These are phyloP conservation scores for Boletus rubescentipes DNA, from an alignment of 768 basidiomycete genomes.

Conservation along the genomic window DNA sequence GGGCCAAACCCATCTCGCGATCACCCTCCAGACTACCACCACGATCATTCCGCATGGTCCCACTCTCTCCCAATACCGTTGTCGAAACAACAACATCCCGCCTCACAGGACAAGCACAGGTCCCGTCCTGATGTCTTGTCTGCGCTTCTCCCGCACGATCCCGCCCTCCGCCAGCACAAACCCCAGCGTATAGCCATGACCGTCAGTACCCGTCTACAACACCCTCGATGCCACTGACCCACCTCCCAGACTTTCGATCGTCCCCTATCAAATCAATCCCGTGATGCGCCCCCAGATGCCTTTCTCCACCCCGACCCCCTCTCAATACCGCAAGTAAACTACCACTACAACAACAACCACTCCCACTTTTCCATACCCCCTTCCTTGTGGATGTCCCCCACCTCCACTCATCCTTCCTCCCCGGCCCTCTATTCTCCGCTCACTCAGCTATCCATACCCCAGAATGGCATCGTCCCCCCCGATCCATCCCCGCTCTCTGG, in stretches of 20 bases:
- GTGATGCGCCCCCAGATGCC: slow-evolving; percentile 11
- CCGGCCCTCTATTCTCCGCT: slow-evolving; percentile 42
- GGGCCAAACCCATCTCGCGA: slow-evolving; percentile 17
- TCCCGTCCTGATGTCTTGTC: slow-evolving; percentile 15
- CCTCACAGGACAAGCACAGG: slow-evolving; percentile 26
- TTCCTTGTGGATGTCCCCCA: slow-evolving; percentile 83
- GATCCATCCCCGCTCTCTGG: slow-evolving; percentile 37
- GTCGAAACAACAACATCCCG: slow-evolving; percentile 33
- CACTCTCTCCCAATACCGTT: slow-evolving; percentile 20
- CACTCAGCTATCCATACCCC: slow-evolving; percentile 37
- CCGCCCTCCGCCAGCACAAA: slow-evolving; percentile 14
- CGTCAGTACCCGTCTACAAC: slow-evolving; percentile 6
- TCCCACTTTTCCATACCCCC: slow-evolving; percentile 60
- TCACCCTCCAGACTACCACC: slow-evolving; percentile 14
- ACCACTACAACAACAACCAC: slow-evolving; percentile 29
- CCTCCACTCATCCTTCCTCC: slow-evolving; percentile 47
- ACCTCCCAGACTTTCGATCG: slow-evolving; percentile 20
- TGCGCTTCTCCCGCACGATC: slow-evolving; percentile 11
- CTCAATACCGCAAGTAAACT: slow-evolving; percentile 20
- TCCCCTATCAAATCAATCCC: slow-evolving; percentile 14
- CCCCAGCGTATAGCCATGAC: slow-evolving; percentile 13
- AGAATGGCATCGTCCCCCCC: slow-evolving; percentile 30
- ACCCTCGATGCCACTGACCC: slow-evolving; percentile 2
- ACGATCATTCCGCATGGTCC: slow-evolving; percentile 30
- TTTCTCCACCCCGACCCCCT: slow-evolving; percentile 20